phyloP scores from a whole-genome alignment of 805 yeast genomes.

The Schwanniomyces vanrijiae region DNA sequence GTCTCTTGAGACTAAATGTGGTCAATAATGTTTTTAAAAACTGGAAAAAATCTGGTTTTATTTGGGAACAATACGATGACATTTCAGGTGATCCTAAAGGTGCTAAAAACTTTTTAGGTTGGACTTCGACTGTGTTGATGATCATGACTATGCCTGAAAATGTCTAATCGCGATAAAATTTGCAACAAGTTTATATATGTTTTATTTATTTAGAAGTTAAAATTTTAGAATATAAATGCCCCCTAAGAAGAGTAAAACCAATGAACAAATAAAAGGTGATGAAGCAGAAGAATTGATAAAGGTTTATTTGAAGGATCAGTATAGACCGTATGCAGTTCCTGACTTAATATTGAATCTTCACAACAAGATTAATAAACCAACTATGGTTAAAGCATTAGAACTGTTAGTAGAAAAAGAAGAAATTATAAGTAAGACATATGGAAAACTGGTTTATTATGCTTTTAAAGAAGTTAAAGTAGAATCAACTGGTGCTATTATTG shows the following conservation, averaged over 20 bases:
- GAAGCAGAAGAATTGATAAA: constrained; percentile 32
- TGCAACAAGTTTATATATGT: not conserved
- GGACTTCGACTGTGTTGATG: constrained; percentile 81
- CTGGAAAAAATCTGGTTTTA: constrained; percentile 75
- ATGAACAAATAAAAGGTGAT: constrained; percentile 3
- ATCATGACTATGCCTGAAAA: constrained; percentile 81
- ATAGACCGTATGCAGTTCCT: constrained; percentile 48
- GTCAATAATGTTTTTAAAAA: constrained; percentile 67
- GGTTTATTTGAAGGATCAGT: constrained; percentile 41
- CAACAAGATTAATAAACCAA: constrained; percentile 33
- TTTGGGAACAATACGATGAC: constrained; percentile 90
- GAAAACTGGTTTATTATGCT: constrained; percentile 44
- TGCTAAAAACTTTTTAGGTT: constrained; percentile 88
- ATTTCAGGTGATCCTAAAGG: constrained; percentile 73
- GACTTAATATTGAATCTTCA: constrained; percentile 49
- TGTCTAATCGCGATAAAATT: constrained; percentile 10
- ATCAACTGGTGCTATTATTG: not conserved
- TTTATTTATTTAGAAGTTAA: not conserved
- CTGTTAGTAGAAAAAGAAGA: constrained; percentile 28
- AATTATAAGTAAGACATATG: constrained; percentile 40
- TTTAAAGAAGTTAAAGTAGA: constrained; percentile 31
- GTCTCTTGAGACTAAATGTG: constrained; percentile 60
- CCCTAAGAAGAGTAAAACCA: constrained; percentile 1
- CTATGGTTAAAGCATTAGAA: constrained; percentile 36
- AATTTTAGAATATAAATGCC: not conserved